Percentiles rank a stretch among this genome's conserved stretches.
Conservation (phyloP, 208 protist genomes). For the Naegleria lovaniensis region DNA sequence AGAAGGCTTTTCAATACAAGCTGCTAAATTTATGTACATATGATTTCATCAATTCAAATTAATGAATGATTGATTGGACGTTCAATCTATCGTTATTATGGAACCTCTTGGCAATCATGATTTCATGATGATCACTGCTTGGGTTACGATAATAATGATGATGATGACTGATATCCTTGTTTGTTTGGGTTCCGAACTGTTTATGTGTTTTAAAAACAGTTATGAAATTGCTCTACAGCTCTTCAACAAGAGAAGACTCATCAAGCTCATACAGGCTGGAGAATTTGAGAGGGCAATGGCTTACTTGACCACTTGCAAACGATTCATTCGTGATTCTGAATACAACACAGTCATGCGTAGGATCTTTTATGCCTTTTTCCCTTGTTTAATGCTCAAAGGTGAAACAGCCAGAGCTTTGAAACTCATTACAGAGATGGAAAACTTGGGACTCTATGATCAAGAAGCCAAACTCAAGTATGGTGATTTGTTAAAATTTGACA, state of each 20-base stretch:
- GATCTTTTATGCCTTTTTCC: not conserved
- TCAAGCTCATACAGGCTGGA: not conserved
- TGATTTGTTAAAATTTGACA: not conserved
- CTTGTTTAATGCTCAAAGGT: not conserved
- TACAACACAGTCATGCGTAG: not conserved
- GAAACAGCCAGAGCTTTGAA: not conserved
- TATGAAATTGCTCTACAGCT: not conserved
- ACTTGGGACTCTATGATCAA: not conserved
- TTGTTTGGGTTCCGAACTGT: no score
- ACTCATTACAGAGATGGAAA: not conserved
- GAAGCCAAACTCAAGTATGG: not conserved
- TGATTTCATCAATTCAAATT: no score
- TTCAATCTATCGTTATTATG: no score
- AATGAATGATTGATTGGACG: no score
- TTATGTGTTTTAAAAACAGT: not conserved
- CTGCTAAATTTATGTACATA: no score
- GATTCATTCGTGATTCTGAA: not conserved
- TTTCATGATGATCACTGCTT: not conserved
- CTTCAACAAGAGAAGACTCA: not conserved
- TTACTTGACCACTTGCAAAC: not conserved
- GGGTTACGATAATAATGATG: no score
- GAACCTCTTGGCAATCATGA: no score
- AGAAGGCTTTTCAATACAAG: no score
- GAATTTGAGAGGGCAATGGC: not conserved
- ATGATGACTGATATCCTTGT: no score